A percentile compares a stretch with the other conserved stretches of the same genome.
Evolutionary conservation across 345 rosid genomes (phyloP).

Genomic region (Pugionium cornutum): DNA sequence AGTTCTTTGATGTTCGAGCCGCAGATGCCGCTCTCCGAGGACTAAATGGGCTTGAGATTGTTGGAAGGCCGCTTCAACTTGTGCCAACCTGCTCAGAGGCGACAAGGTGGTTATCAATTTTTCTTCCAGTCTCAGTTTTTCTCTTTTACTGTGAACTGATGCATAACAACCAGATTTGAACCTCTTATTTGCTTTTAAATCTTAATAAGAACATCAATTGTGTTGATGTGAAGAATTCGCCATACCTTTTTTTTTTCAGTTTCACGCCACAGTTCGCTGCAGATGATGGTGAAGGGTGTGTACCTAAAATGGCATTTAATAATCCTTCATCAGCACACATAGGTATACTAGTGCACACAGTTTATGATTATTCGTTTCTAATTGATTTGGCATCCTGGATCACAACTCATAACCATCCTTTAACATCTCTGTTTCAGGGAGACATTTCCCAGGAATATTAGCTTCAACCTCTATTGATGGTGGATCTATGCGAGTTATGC

Average conservation of each 20-base stretch:
- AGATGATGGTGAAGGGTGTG: conserved; percentile 50
- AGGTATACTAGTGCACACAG: conserved; percentile 45
- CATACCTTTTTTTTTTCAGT: conserved; percentile 37
- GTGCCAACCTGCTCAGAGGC: conserved; percentile 58
- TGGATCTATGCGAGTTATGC: conserved; percentile 56
- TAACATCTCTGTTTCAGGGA: conserved; percentile 37
- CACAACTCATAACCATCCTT: conserved; percentile 17
- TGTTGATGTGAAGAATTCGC: conserved; percentile 9
- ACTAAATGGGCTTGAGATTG: conserved; percentile 62
- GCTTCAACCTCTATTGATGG: conserved; percentile 54
- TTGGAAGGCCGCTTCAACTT: conserved; percentile 75
- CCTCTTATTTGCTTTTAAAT: conserved; percentile 24
- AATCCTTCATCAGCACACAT: conserved; percentile 47
- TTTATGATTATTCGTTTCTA: conserved; percentile 10
- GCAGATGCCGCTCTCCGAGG: conserved; percentile 75
- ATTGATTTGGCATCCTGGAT: conserved; percentile 21
- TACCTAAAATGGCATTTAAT: conserved; percentile 47
- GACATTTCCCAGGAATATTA: conserved; percentile 49
- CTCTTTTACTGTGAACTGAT: background rate
- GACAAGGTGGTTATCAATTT: conserved; percentile 42
- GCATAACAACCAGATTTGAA: conserved; percentile 8
- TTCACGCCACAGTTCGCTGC: conserved; percentile 48
- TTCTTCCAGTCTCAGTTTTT: no score
- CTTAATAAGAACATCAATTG: conserved; percentile 9
- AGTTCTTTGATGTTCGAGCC: conserved; percentile 83